Conservation (phyloP, 352 stramenopile genomes). For the Phytophthora constricta region DNA sequence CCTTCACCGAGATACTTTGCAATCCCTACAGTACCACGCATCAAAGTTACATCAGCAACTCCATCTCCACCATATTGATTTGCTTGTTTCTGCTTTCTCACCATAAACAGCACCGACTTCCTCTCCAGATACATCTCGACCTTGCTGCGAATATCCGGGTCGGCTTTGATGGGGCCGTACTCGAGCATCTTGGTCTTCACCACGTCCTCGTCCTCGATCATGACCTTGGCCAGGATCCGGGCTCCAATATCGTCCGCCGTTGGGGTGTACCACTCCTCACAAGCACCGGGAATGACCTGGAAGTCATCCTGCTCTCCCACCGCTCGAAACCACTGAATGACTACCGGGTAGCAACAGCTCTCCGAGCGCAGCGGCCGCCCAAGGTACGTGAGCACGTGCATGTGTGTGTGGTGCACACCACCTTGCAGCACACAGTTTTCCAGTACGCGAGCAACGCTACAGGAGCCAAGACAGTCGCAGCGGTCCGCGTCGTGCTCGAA, state of each 20-base stretch:
- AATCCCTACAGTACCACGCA: slow-evolving; percentile 28
- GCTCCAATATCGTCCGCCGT: slow-evolving; percentile 84
- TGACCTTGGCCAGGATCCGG: slow-evolving; percentile 76
- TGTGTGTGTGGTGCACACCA: slow-evolving; percentile 85
- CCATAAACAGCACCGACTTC: slow-evolving; percentile 86
- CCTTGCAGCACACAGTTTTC: slow-evolving; percentile 80
- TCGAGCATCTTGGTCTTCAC: slow-evolving; percentile 84
- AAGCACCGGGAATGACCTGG: slow-evolving; percentile 69
- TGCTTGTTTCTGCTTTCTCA: no score
- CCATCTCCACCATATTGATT: no score
- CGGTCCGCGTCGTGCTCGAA: slow-evolving; percentile 63
- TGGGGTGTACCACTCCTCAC: slow-evolving; percentile 80
- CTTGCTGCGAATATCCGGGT: slow-evolving; percentile 84
- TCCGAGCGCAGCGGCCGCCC: slow-evolving; percentile 63
- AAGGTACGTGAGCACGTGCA: slow-evolving; percentile 80
- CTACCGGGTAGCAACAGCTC: slow-evolving; percentile 75
- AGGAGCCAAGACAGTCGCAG: slow-evolving; percentile 64
- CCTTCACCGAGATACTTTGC: slow-evolving; percentile 58
- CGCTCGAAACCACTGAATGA: slow-evolving; percentile 80
- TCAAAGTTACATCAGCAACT: slow-evolving; percentile 7
- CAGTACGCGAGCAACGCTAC: slow-evolving; percentile 68
- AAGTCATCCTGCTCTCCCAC: slow-evolving; percentile 73
- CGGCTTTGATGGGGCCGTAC: slow-evolving; percentile 84
- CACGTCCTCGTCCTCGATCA: slow-evolving; percentile 74
- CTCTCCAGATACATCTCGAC: slow-evolving; percentile 86